A percentile compares a stretch with the other conserved stretches of the same genome.
Conservation (phyloP, 139 green algal species). For the Trebouxia sp. region DNA sequence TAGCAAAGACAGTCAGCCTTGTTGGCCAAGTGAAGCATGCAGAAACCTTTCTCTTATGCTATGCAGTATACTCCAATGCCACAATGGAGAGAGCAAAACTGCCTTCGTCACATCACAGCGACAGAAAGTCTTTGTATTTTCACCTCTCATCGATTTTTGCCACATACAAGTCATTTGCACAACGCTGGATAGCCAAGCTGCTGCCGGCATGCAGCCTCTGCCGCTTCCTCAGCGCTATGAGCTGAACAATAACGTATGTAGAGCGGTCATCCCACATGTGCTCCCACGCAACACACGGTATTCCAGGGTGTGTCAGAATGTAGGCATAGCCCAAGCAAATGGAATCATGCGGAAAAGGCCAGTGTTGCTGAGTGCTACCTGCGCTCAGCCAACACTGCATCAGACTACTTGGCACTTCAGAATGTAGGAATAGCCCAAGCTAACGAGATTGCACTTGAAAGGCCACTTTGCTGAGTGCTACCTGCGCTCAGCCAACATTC, state of each 20-base stretch:
- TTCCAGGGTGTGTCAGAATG: constrained; percentile 91
- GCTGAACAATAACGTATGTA: constrained; percentile 20
- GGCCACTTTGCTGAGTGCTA: constrained; percentile 74
- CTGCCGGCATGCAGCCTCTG: constrained; percentile 53
- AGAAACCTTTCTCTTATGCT: too few species aligned
- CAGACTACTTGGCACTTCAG: neutral
- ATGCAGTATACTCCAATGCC: too few species aligned
- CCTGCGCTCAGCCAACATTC: constrained; percentile 54
- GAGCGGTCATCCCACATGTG: constrained; percentile 60
- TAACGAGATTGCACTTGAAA: too few species aligned
- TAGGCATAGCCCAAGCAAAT: constrained; percentile 87
- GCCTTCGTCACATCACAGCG: neutral
- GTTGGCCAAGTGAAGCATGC: too few species aligned
- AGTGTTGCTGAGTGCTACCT: constrained; percentile 71
- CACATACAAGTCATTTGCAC: constrained; percentile 74
- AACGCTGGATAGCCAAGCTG: constrained; percentile 65
- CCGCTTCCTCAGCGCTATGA: constrained; percentile 52
- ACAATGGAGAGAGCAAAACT: too few species aligned
- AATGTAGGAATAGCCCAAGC: neutral
- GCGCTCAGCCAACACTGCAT: constrained; percentile 46
- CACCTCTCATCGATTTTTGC: constrained; percentile 54
- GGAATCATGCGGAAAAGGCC: constrained; percentile 74
- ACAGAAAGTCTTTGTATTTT: neutral
- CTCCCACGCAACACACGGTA: constrained; percentile 80
- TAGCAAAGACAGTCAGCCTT: too few species aligned